Conservation (phyloP, 2,329 filamentous ascomycete species). For the Aspergillus felis region DNA sequence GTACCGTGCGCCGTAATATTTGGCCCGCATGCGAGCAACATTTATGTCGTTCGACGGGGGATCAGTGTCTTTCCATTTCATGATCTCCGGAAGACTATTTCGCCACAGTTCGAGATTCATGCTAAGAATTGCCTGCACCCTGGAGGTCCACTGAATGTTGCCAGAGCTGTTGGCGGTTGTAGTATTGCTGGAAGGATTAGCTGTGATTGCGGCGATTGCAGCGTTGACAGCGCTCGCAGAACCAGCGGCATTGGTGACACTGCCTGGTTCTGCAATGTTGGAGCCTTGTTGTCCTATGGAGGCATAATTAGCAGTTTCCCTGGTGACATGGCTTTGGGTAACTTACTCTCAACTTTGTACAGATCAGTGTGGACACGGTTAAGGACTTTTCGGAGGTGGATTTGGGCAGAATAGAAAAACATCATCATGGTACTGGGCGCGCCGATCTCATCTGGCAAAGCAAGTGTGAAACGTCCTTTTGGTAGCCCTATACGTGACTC, state of each 20-base stretch:
- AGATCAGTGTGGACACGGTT: constrained; percentile 54
- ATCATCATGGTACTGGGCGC: constrained; percentile 43
- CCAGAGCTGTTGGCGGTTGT: neutral
- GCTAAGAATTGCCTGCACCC: constrained; percentile 40
- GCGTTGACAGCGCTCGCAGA: neutral
- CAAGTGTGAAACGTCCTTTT: constrained; percentile 32
- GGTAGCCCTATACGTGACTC: constrained; percentile 46
- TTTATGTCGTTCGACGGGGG: constrained; percentile 72
- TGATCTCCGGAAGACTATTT: constrained; percentile 41
- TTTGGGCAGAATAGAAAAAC: constrained; percentile 59
- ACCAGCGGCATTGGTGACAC: neutral
- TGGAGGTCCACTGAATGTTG: constrained; percentile 30
- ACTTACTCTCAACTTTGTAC: constrained; percentile 44
- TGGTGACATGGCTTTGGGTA: neutral
- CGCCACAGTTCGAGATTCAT: constrained; percentile 54
- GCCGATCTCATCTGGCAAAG: constrained; percentile 28
- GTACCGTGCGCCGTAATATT: constrained; percentile 89
- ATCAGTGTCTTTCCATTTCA: constrained; percentile 66
- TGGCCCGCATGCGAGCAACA: constrained; percentile 77
- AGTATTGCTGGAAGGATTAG: neutral
- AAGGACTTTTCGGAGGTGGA: constrained; percentile 55
- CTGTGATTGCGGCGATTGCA: neutral
- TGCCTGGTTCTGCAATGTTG: neutral
- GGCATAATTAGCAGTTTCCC: neutral
- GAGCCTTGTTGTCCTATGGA: constrained; percentile 20